Percentiles rank a stretch among this genome's conserved stretches.
Evolutionary conservation across 345 rosid genomes (phyloP).

Genomic region (Luvunga scandens): DNA sequence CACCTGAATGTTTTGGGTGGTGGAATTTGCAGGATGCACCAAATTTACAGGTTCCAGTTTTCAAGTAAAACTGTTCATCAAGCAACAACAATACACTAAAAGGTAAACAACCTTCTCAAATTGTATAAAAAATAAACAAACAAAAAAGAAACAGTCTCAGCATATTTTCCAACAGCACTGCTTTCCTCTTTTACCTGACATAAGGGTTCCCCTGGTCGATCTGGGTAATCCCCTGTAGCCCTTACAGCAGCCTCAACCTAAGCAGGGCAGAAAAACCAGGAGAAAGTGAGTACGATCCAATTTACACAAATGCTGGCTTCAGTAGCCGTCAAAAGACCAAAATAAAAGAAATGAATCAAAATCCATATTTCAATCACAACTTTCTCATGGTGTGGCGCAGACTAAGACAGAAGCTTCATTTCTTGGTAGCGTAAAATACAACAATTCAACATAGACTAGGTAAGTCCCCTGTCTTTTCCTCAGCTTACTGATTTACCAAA

Average conservation of each 20-base stretch:
- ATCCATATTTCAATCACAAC: neutral
- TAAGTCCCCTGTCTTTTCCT: neutral
- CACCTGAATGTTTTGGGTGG: slow-evolving; percentile 85
- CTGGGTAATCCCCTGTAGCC: slow-evolving; percentile 84
- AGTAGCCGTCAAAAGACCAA: neutral
- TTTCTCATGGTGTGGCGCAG: neutral
- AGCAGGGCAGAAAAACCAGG: slow-evolving; percentile 3
- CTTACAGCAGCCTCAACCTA: slow-evolving; percentile 77
- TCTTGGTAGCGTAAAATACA: neutral
- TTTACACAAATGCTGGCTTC: neutral
- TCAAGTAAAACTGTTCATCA: slow-evolving; percentile 67
- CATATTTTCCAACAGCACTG: neutral
- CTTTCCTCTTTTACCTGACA: slow-evolving; percentile 60
- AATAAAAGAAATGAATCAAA: neutral
- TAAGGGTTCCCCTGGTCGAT: slow-evolving; percentile 74
- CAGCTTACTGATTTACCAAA: neutral
- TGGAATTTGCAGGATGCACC: slow-evolving; percentile 97
- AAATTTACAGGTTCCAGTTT: slow-evolving; percentile 88
- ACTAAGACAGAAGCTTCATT: neutral
- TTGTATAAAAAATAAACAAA: neutral
- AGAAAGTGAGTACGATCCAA: slow-evolving; percentile 8
- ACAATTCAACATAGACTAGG: neutral
- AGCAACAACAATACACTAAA: slow-evolving; percentile 11
- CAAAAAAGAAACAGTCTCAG: neutral
- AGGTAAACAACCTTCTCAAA: neutral